Conservation (phyloP, 306 rosid genomes). For the Corylus avellana region DNA sequence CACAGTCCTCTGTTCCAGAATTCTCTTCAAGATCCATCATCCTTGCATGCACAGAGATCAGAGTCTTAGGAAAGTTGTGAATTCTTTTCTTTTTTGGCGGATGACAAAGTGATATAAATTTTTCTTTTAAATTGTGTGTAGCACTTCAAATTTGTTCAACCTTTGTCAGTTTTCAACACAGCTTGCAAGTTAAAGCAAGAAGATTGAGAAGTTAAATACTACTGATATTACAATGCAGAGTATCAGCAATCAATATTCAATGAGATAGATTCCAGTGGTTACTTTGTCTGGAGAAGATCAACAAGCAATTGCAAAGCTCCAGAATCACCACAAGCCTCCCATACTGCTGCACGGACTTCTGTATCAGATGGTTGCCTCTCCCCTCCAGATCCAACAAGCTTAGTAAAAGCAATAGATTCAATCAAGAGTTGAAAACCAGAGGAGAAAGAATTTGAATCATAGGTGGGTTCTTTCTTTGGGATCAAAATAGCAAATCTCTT, state of each 20-base stretch:
- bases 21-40: slow-evolving; percentile 73
- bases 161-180: background rate
- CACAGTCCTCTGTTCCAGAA: slow-evolving; percentile 69
- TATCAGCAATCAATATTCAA: slow-evolving; percentile 7
- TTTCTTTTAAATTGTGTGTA: background rate
- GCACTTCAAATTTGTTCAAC: background rate
- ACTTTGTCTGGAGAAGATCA: slow-evolving; percentile 88
- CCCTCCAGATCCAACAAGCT: slow-evolving; percentile 75
- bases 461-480: background rate
- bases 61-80: slow-evolving; percentile 7
- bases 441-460: slow-evolving; percentile 11
- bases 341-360: slow-evolving; percentile 83
- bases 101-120: background rate
- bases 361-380: slow-evolving; percentile 65
- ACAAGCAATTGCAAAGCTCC: slow-evolving; percentile 91
- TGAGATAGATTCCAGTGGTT: slow-evolving; percentile 24
- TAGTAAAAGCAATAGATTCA: slow-evolving; percentile 23
- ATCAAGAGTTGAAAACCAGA: slow-evolving; percentile 4
- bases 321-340: slow-evolving; percentile 97
- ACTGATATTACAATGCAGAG: background rate
- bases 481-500: background rate
- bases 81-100: background rate
- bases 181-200: slow-evolving; percentile 22
- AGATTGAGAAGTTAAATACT: slow-evolving; percentile 1
- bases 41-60: slow-evolving; percentile 41